Percentiles rank a stretch among this genome's conserved stretches.
Conservation (phyloP, 1,139 yeast genomes). For the Lizanozyma gosingica region DNA sequence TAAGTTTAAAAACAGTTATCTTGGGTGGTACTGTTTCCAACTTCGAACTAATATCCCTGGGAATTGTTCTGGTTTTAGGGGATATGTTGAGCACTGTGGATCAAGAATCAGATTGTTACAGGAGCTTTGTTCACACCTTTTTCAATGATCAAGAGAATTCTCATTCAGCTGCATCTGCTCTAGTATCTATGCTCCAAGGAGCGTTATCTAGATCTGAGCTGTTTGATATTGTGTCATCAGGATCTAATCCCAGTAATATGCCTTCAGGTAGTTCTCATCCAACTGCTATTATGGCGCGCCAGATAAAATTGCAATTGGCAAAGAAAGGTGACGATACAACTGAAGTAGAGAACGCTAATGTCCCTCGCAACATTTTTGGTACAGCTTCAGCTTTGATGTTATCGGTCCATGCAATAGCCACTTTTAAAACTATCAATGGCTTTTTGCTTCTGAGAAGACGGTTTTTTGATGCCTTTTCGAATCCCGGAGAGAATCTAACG, state of each 20-base stretch:
- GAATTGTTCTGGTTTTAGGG: conserved; percentile 45
- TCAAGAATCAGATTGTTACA: conserved; percentile 23
- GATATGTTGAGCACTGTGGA: conserved; percentile 24
- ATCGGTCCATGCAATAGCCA: conserved; percentile 85
- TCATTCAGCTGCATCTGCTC: conserved; percentile 24
- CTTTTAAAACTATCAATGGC: conserved; percentile 62
- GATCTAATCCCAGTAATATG: conserved; percentile 11
- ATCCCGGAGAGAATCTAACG: neutral
- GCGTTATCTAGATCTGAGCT: conserved; percentile 68
- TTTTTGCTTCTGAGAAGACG: conserved; percentile 39
- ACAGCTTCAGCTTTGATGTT: conserved; percentile 38
- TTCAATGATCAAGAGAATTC: conserved; percentile 15
- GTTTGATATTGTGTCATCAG: conserved; percentile 62
- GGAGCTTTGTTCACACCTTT: conserved; percentile 43
- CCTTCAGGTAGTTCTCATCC: conserved; percentile 13
- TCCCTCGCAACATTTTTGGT: conserved; percentile 19
- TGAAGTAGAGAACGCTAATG: conserved; percentile 5
- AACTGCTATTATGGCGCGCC: conserved; percentile 64
- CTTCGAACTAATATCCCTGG: conserved; percentile 68
- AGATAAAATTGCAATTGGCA: conserved; percentile 49
- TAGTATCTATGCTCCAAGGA: conserved; percentile 57
- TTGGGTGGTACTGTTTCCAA: conserved; percentile 43
- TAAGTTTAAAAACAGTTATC: conserved; percentile 21
- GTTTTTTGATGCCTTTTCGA: conserved; percentile 12
- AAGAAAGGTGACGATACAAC: conserved; percentile 17